phyloP scores from a whole-genome alignment of 257 asterid genomes.

The Ocimum tenuiflorum region DNA sequence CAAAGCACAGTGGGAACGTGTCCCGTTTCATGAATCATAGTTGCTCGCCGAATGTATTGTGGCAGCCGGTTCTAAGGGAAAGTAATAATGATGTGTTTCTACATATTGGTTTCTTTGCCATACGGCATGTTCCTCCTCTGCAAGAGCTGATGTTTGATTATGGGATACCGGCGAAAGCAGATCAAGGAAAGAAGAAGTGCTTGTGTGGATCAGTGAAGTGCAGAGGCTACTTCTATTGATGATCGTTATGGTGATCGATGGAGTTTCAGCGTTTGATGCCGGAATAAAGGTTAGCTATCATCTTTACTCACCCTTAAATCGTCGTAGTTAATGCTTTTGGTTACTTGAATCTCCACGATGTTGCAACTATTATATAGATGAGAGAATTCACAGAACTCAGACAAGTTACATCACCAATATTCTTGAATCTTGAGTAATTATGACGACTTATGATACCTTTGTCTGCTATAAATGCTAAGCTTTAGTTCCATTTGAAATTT shows the following conservation, averaged over 20 bases:
- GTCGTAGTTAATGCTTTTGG: neutral
- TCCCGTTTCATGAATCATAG: constrained; percentile 98
- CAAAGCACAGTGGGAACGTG: constrained; percentile 69
- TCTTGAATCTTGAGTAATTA: too few species aligned
- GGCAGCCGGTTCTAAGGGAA: constrained; percentile 85
- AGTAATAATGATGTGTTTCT: constrained; percentile 49
- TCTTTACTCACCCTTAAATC: neutral
- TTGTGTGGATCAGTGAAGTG: constrained; percentile 67
- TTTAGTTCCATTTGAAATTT: too few species aligned
- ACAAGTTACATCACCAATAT: too few species aligned
- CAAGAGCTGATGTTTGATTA: constrained; percentile 80
- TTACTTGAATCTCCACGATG: too few species aligned
- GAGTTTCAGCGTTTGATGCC: constrained; percentile 8
- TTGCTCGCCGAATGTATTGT: constrained; percentile 71
- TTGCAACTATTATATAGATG: too few species aligned
- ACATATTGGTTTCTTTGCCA: constrained; percentile 78
- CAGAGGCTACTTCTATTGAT: constrained; percentile 66
- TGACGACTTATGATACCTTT: too few species aligned
- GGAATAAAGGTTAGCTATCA: constrained; percentile 20
- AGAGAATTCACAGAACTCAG: too few species aligned
- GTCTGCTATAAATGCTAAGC: too few species aligned
- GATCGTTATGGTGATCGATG: neutral
- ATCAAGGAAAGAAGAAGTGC: constrained; percentile 67
- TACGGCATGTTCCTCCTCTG: constrained; percentile 81
- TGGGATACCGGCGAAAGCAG: constrained; percentile 53